A percentile compares a stretch with the other conserved stretches of the same genome.
Conservation (phyloP, 805 yeast genomes). For the Phaffomyces antillensis region DNA sequence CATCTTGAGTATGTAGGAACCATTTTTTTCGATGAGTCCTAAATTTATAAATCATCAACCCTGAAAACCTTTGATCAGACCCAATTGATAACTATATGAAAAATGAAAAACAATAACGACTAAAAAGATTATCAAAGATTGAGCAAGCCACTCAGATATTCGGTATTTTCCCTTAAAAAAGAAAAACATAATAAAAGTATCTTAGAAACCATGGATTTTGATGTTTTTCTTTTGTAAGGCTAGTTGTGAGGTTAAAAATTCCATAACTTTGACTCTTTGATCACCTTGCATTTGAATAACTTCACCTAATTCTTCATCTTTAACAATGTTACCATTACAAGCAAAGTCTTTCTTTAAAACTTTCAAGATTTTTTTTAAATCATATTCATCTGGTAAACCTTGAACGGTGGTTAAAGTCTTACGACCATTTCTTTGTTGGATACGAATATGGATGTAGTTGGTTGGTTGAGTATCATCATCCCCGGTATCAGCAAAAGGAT, state of each 20-base stretch:
- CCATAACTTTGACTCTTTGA: slow-evolving; percentile 94
- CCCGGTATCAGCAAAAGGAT: slow-evolving; percentile 99
- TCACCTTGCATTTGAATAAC: slow-evolving; percentile 98
- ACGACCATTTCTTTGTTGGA: slow-evolving; percentile 99
- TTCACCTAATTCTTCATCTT: slow-evolving; percentile 93
- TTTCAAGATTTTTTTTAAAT: slow-evolving; percentile 85
- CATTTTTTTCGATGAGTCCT: too few relatives aligned
- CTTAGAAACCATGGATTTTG: slow-evolving; percentile 94
- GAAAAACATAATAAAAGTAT: too few relatives aligned
- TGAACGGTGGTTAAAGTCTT: slow-evolving; percentile 97
- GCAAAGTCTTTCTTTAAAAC: slow-evolving; percentile 97
- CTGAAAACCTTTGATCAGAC: too few relatives aligned
- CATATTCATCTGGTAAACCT: slow-evolving; percentile 94
- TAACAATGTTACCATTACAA: slow-evolving; percentile 96
- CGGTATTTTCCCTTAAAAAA: too few relatives aligned
- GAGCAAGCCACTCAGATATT: too few relatives aligned
- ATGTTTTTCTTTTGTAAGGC: slow-evolving; percentile 92
- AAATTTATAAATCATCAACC: too few relatives aligned
- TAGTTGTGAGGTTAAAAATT: slow-evolving; percentile 79
- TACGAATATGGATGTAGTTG: slow-evolving; percentile 95
- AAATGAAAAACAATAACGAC: too few relatives aligned
- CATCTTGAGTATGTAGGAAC: too few relatives aligned
- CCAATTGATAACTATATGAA: too few relatives aligned
- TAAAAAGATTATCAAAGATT: too few relatives aligned
- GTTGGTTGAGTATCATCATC: slow-evolving; percentile 97